Evolutionary conservation across 2,329 filamentous ascomycete species (phyloP), one percentile per base, ranked within the genome.

Genomic region (Fusarium lyarnte): DNA sequence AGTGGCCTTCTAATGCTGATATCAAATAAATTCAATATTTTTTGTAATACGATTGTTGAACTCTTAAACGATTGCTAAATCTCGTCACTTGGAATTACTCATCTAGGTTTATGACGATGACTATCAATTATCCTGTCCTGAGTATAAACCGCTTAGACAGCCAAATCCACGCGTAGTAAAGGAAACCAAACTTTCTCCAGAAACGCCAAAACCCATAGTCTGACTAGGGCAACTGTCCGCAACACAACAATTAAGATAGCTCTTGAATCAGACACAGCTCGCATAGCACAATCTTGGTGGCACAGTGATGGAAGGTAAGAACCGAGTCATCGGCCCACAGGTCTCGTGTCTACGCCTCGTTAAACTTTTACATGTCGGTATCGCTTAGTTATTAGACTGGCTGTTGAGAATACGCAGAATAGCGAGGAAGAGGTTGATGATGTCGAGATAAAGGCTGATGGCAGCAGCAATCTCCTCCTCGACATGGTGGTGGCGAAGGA

Each of bases 391-490:
- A 84, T 97, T 95, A 80, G 91, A 92, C 87, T 97, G 94, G 85
- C 92, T 97, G 87, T 99, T 99, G 79, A 99, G 87, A 77, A 99
- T 98, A 79, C 96, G 89, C 79, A 99, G 87, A 79, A 99, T 99
- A 58, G 94, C 92, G 75, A 99, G 87, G 90, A 99, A 99, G 75
- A 99, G 84, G 88, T 99, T 99, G 86, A 98, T 94, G 73, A 98
- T 91, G 82, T 98, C 95, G 54, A 99, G 88, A 82, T 99, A 99
- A 53, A 99, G 88, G 80, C 93, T 96, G 82, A 99, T 97, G 14
- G 94, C 92, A 54, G 95, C 95, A 11, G 95, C 94, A 80, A 98
- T 98, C 87, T 98, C 95, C 88, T 98, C 95, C 84, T 99, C 96
- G 58, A 98, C 94, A 79, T 98, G 95, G 84, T 98, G 96, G 82